Evolutionary conservation across 2,329 filamentous ascomycete species (phyloP).

Genomic region (Leptosphaerulina australis): DNA sequence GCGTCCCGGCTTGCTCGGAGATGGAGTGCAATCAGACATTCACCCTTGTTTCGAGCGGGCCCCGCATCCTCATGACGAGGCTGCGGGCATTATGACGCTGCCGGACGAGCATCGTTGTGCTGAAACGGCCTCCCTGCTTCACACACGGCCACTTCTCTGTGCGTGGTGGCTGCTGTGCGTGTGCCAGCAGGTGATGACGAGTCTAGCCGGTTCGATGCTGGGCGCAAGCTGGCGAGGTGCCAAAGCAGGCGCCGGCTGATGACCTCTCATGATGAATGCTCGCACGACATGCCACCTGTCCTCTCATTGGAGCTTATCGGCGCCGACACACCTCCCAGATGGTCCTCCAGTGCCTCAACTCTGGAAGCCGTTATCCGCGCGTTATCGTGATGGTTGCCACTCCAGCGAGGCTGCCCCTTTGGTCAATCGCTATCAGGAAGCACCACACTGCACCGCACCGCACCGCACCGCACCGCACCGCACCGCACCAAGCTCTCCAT

Average conservation of each 20-base stretch:
- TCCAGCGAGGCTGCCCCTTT: constrained; percentile 10
- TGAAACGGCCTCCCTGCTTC: constrained; percentile 37
- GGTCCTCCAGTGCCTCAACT: constrained; percentile 17
- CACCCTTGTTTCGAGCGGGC: constrained; percentile 16
- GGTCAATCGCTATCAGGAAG: constrained; percentile 13
- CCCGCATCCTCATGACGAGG: constrained; percentile 20
- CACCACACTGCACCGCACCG: no score
- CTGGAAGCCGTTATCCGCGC: constrained; percentile 29
- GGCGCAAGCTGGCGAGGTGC: constrained; percentile 19
- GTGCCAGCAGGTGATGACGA: constrained; percentile 22
- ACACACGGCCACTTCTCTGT: constrained; percentile 14
- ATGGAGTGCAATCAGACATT: constrained; percentile 1
- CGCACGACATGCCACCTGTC: constrained; percentile 32
- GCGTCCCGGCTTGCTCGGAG: constrained; percentile 11
- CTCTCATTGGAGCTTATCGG: constrained; percentile 27
- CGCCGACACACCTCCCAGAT: constrained; percentile 15
- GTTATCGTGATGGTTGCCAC: constrained; percentile 32
- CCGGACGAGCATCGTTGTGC: constrained; percentile 8
- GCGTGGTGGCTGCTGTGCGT: constrained; percentile 27
- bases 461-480: no score
- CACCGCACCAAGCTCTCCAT: no score
- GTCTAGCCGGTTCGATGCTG: constrained; percentile 15
- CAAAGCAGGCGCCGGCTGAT: constrained; percentile 24
- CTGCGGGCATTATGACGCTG: constrained; percentile 26
- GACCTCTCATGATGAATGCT: constrained; percentile 15